Evolutionary conservation across 2,329 filamentous ascomycete species (phyloP).

Genomic region (Talaromyces sp.): DNA sequence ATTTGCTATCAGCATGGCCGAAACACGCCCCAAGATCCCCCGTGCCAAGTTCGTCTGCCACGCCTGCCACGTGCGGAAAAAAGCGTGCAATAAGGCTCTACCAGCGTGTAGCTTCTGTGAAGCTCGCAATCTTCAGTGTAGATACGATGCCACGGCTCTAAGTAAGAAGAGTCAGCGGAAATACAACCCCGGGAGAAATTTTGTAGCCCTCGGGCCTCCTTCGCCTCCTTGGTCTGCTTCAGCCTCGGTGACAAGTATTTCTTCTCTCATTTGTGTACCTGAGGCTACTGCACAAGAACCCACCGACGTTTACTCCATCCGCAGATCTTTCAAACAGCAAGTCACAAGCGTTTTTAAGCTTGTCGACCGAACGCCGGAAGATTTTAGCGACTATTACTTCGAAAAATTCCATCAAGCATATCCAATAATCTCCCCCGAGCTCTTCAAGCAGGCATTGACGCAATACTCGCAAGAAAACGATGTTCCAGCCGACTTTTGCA

Average conservation of each 20-base stretch:
- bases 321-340: constrained; percentile 1
- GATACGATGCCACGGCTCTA: background rate
- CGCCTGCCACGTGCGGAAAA: constrained; percentile 7
- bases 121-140: constrained; percentile 3
- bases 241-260: background rate
- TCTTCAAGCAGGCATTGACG: background rate
- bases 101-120: constrained; percentile 6
- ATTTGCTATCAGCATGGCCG: background rate
- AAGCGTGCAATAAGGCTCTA: constrained; percentile 6
- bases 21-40: background rate
- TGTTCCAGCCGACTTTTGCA: background rate
- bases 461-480: background rate
- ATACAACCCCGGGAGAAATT: constrained; percentile 9
- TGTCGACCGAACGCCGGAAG: background rate
- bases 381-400: constrained; percentile 5
- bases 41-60: constrained; percentile 7
- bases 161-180: background rate
- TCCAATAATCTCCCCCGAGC: constrained; percentile 2
- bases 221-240: background rate
- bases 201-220: constrained; percentile 2
- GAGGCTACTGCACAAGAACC: background rate
- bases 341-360: background rate
- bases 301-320: background rate
- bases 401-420: constrained; percentile 2
- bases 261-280: background rate